These are phyloP conservation scores for Hansenula sp. DNA, from an alignment of 1,139 yeast genomes.

Conservation along the genomic window DNA sequence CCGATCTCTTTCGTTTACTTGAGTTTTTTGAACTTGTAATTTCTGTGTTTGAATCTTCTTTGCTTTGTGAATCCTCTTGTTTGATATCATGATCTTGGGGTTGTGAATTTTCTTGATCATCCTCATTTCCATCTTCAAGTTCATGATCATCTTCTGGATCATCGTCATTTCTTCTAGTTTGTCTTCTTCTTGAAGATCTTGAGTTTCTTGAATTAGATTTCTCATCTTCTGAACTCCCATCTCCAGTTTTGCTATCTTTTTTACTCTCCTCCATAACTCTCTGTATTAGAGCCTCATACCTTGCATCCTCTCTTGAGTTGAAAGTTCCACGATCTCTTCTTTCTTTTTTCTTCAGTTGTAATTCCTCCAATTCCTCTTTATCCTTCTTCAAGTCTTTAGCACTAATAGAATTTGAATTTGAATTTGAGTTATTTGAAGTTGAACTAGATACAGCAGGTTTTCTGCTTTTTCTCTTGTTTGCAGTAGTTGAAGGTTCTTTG, in stretches of 20 bases:
- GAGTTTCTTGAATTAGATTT: conserved; percentile 16
- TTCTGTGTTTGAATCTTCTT: conserved; percentile 2
- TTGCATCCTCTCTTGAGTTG: conserved; percentile 33
- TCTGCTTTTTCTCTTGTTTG: conserved; percentile 19
- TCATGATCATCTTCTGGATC: conserved; percentile 13
- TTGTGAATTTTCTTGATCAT: conserved; percentile 12
- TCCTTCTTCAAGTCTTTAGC: conserved; percentile 11
- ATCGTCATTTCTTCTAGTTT: conserved; percentile 17
- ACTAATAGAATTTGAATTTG: conserved; percentile 7
- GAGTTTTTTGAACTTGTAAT: not conserved
- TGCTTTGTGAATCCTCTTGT: conserved; percentile 12
- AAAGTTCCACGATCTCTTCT: conserved; percentile 28
- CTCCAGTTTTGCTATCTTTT: conserved; percentile 21
- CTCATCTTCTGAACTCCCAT: conserved; percentile 25
- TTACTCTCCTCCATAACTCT: conserved; percentile 33
- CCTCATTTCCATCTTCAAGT: conserved; percentile 9
- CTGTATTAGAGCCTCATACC: conserved; percentile 33
- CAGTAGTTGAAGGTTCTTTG: conserved; percentile 22
- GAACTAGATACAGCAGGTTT: conserved; percentile 6
- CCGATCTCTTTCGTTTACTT: conserved; percentile 6
- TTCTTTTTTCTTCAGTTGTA: conserved; percentile 7
- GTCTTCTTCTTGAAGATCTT: conserved; percentile 18
- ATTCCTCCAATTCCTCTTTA: conserved; percentile 10
- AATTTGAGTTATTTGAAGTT: not conserved
- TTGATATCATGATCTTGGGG: conserved; percentile 10